Evolutionary conservation across 805 yeast genomes (phyloP), one percentile per base, ranked within the genome.

Genomic region (Grigorovia jiainica): DNA sequence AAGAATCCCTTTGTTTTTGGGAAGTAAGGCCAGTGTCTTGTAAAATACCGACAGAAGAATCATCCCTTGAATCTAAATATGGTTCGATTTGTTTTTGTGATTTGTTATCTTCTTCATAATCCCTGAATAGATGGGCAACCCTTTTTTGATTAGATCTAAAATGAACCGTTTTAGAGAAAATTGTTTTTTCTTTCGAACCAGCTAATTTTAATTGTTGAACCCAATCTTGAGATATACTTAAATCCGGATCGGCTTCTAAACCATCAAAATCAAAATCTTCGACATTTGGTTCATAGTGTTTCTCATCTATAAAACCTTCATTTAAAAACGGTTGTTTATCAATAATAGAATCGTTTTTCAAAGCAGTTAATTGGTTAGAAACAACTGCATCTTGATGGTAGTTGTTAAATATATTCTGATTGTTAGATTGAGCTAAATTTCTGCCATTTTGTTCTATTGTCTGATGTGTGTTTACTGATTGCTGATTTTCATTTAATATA

Each of bases 211-310:
- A 55, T 52, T 82, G 90, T 11, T 71, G 65, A 19, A 74, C 66
- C 90, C 94, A 84, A 47, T 79, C 73, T 25, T 67, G 67, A 6
- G 81, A 69, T 1, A 68, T 66, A 1, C 77, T 73, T 34, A 77
- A 63, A 23, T 66, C 56, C 1, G 78, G 71, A 21, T 65, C 64
- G 4, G 57, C 65, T 46, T 69, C 72, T 34, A 66, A 59, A 47
- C 64, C 68, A 30, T 54, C 72, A 57, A 70, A 63, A 51, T 74
- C 78, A 1, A 64, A 55, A 24, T 66, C 73, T 19, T 64, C 65
- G 13, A 72, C 61, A 44, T 76, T 76, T 0, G 90, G 90, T 57
- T 83, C 92, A 54, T 75, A 83, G 3, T 77, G 82, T 51, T 76
- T 80, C 48, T 79, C 84, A 19, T 47, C 43, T 3, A 48, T 13